Evolutionary conservation across 2,329 filamentous ascomycete species (phyloP), one percentile per base, ranked within the genome.

Genomic region (Cordyceps cicadae): DNA sequence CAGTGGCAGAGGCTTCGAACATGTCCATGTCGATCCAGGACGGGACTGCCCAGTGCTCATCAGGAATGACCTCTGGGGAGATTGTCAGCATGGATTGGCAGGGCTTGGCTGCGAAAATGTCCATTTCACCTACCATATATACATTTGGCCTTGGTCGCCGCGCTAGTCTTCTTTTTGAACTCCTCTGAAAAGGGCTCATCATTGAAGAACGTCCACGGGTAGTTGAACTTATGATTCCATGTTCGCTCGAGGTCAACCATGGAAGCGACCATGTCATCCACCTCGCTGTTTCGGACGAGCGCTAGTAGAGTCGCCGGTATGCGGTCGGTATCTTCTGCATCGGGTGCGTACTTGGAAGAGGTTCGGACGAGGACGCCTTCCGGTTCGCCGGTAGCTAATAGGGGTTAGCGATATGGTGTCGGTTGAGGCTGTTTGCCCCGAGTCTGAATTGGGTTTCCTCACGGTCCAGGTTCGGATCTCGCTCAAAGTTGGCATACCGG

Each of bases 181-280:
- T 97, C 92, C 17, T 94, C 89, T 3, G 88, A 87, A 70, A 99
- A 99, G 17, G 90, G 90, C 57, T 90, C 87, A 70, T 99, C 93
- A 76, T 99, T 99, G 82, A 99, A 95, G 74, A 99, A 99, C 9
- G 92, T 97, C 91, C 94, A 99, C 0, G 94, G 94, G 71, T 99
- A 99, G 79, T 99, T 99, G 84, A 97, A 99, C 72, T 99, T 99
- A 80, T 85, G 81, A 70, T 99, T 99, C 92, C 92, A 99, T 1
- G 93, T 97, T 66, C 88, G 80, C 77, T 99, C 94, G 63, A 99
- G 81, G 70, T 99, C 93, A 60, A 76, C 76, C 90, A 99, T 99
- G 29, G 92, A 91, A 70, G 87, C 84, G 29, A 97, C 79, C 79
- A 99, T 89, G 52, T 88, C 89, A 24, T 85, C 77, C 32, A 97